Percentiles rank a stretch among this genome's conserved stretches.
Evolutionary conservation across 208 protist genomes (phyloP).

Genomic region (Leishmania braziliensis): DNA sequence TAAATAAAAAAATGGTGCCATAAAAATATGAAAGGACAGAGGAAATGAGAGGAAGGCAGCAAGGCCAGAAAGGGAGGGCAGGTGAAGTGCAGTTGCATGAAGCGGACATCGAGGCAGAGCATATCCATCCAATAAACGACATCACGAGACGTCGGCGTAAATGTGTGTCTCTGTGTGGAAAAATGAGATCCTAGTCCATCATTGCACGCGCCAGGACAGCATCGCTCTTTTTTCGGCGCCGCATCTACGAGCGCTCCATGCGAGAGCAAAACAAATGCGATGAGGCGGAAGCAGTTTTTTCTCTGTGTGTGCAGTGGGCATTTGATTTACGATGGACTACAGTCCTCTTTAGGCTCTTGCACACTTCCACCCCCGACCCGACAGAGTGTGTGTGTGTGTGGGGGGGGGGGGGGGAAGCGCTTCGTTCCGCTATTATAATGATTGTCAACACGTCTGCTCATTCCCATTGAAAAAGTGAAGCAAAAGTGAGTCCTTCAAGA

Average conservation of each 20-base stretch:
- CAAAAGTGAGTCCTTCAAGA: neutral
- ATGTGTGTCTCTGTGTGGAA: neutral
- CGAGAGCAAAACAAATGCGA: neutral
- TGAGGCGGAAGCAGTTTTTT: neutral
- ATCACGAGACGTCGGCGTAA: neutral
- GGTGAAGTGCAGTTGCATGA: neutral
- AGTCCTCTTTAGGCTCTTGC: neutral
- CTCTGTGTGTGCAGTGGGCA: neutral
- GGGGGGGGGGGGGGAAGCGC: neutral
- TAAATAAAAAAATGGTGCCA: conserved; percentile 11
- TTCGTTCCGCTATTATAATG: neutral
- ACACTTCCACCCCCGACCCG: neutral
- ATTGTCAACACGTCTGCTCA: neutral
- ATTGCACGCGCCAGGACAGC: neutral
- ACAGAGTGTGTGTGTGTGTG: too few species aligned
- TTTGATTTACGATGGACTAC: neutral
- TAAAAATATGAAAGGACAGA: neutral
- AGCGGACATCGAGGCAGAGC: neutral
- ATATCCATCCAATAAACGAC: too few species aligned
- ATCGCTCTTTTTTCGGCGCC: neutral
- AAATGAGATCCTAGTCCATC: neutral
- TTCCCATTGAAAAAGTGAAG: conserved; percentile 11
- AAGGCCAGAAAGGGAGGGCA: neutral
- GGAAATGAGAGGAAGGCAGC: neutral
- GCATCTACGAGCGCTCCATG: too few species aligned